These are phyloP conservation scores for Diaporthe sp. DNA, from an alignment of 2,329 filamentous ascomycete species.

Conservation along the genomic window DNA sequence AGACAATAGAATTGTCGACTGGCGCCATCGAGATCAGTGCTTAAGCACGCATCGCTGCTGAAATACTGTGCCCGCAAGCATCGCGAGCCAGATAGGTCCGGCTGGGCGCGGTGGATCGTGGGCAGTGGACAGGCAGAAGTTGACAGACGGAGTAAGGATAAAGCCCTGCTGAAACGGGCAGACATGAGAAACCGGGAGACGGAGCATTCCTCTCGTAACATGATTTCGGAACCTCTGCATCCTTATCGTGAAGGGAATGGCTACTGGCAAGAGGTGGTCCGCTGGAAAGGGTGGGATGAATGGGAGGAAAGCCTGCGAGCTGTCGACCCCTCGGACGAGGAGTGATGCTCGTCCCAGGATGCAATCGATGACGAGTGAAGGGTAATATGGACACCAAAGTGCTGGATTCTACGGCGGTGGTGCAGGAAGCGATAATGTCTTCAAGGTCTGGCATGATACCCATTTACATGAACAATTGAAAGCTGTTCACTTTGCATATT, in stretches of 20 bases:
- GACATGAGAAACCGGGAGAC: neutral
- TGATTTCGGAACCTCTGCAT: neutral
- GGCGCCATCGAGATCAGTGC: slow-evolving; percentile 14
- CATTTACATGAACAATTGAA: slow-evolving; percentile 1
- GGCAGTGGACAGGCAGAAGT: slow-evolving; percentile 15
- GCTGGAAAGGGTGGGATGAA: slow-evolving; percentile 10
- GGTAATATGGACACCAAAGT: too few species aligned
- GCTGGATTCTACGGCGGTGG: neutral
- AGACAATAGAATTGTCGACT: slow-evolving; percentile 23
- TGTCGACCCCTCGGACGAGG: neutral
- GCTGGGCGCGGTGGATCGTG: slow-evolving; percentile 19
- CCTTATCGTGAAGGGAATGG: neutral
- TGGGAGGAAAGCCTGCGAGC: neutral
- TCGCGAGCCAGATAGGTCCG: slow-evolving; percentile 11
- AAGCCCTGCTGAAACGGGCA: slow-evolving; percentile 1
- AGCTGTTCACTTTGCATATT: neutral
- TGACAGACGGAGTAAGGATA: neutral
- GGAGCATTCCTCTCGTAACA: neutral
- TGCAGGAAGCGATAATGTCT: neutral
- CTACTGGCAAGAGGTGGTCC: slow-evolving; percentile 7
- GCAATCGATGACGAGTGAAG: neutral
- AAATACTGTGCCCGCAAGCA: slow-evolving; percentile 17
- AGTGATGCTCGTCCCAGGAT: neutral
- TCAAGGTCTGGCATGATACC: neutral
- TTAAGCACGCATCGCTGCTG: slow-evolving; percentile 15